Conservation (phyloP, 805 yeast genomes). For the Zygosaccharomyces siamensis region DNA sequence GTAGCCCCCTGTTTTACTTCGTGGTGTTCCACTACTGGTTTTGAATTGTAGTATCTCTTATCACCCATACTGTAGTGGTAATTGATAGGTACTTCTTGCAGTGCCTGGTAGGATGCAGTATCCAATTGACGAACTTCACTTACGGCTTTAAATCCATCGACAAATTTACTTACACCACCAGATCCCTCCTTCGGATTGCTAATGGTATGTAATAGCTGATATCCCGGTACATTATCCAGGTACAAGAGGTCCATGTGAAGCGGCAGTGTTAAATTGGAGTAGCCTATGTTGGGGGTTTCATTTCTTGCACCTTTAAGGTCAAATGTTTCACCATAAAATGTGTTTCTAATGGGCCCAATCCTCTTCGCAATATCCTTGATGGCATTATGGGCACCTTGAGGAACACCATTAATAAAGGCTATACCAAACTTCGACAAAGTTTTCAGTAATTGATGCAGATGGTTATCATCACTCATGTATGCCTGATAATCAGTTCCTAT, state of each 20-base stretch:
- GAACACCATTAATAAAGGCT: constrained; percentile 49
- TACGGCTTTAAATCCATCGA: constrained; percentile 67
- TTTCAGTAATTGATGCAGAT: constrained; percentile 39
- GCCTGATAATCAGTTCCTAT: constrained; percentile 37
- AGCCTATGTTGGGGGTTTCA: constrained; percentile 62
- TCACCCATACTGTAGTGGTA: constrained; percentile 62
- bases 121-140: constrained; percentile 49
- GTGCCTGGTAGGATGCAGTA: constrained; percentile 58
- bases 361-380: constrained; percentile 46
- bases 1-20: constrained; percentile 34
- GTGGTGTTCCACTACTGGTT: constrained; percentile 61
- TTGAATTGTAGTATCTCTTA: constrained; percentile 54
- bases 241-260: constrained; percentile 74
- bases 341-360: constrained; percentile 64
- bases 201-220: constrained; percentile 62
- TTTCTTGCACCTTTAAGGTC: constrained; percentile 52
- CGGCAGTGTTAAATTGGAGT: constrained; percentile 59
- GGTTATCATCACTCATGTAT: constrained; percentile 36
- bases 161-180: constrained; percentile 68
- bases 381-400: constrained; percentile 36
- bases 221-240: constrained; percentile 78
- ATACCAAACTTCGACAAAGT: constrained; percentile 55
- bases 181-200: constrained; percentile 42
- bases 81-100: constrained; percentile 58
- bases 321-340: constrained; percentile 68